Percentiles rank a stretch among this genome's conserved stretches.
Evolutionary conservation across 2,329 filamentous ascomycete species (phyloP).

Genomic region (Colletotrichum echinochloae): DNA sequence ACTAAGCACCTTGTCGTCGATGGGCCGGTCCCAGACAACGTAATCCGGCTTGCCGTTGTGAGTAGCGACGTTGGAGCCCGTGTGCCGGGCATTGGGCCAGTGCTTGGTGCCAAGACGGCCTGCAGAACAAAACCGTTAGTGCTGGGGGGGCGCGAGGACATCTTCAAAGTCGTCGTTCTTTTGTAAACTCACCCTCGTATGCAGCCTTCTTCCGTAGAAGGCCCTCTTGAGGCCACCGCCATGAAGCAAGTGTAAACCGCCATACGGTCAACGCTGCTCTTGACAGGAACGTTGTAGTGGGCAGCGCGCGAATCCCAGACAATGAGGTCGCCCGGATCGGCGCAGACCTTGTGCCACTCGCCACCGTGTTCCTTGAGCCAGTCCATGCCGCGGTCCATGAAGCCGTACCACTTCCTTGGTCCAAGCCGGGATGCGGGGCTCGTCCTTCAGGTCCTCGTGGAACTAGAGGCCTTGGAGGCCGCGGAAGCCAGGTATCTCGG

Average conservation of each 20-base stretch:
- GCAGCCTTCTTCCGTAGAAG: slow-evolving; percentile 56
- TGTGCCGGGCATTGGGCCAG: slow-evolving; percentile 56
- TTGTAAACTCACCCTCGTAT: slow-evolving; percentile 47
- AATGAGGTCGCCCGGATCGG: slow-evolving; percentile 57
- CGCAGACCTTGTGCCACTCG: slow-evolving; percentile 53
- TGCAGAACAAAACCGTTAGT: background rate
- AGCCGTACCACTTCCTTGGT: slow-evolving; percentile 52
- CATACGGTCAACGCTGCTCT: slow-evolving; percentile 47
- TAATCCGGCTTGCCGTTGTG: slow-evolving; percentile 46
- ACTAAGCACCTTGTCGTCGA: slow-evolving; percentile 53
- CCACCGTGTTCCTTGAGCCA: slow-evolving; percentile 51
- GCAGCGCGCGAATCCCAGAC: slow-evolving; percentile 60
- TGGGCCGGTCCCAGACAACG: slow-evolving; percentile 52
- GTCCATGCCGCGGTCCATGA: slow-evolving; percentile 51
- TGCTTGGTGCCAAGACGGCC: slow-evolving; percentile 55
- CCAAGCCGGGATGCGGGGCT: slow-evolving; percentile 52
- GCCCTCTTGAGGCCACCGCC: slow-evolving; percentile 56
- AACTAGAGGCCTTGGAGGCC: slow-evolving; percentile 62
- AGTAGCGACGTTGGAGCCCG: slow-evolving; percentile 43
- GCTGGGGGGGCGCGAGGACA: accelerated
- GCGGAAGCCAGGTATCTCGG: slow-evolving; percentile 58
- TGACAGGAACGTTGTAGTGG: slow-evolving; percentile 57
- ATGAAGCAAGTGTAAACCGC: slow-evolving; percentile 56
- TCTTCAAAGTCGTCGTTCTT: background rate
- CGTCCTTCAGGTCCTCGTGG: slow-evolving; percentile 49